Evolutionary conservation across 495 filamentous ascomycete species (phyloP).

Genomic region (Aspergillus cristatus): DNA sequence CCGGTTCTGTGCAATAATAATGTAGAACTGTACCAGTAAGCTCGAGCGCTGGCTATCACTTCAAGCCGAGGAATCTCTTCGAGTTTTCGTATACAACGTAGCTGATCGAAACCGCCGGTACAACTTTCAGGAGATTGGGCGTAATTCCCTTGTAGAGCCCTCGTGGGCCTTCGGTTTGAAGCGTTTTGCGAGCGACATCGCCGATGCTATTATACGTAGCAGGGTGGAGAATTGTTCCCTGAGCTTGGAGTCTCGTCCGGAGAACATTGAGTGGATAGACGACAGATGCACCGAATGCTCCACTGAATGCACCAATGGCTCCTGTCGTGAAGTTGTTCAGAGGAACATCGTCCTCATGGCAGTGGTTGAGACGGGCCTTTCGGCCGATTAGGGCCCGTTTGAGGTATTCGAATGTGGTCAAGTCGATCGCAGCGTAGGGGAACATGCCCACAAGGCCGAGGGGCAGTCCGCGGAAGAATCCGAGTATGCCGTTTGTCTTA

Average conservation of each 20-base stretch:
- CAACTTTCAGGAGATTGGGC: conserved; percentile 93
- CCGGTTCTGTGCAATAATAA: no score
- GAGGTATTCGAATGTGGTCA: conserved; percentile 88
- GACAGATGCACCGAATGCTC: conserved; percentile 83
- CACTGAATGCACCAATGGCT: conserved; percentile 77
- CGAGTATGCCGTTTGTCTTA: conserved; percentile 57
- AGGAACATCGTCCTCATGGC: conserved; percentile 73
- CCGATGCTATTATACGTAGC: conserved; percentile 79
- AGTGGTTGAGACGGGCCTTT: conserved; percentile 58
- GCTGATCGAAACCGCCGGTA: conserved; percentile 91
- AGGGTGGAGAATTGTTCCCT: conserved; percentile 87
- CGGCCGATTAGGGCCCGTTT: conserved; percentile 63
- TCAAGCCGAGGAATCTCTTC: conserved; percentile 67
- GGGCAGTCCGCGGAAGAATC: conserved; percentile 86
- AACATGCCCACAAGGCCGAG: conserved; percentile 95
- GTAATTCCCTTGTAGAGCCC: conserved; percentile 94
- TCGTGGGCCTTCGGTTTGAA: conserved; percentile 71
- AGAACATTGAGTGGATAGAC: conserved; percentile 96
- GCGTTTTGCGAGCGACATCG: conserved; percentile 76
- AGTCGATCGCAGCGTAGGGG: conserved; percentile 93
- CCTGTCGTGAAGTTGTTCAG: conserved; percentile 72
- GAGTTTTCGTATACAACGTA: conserved; percentile 97
- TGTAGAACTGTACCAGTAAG: no score
- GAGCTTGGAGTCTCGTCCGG: conserved; percentile 85
- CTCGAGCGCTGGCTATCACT: conserved; percentile 36